These are phyloP conservation scores for Lophiotrema nucula DNA, from an alignment of 495 filamentous ascomycete genomes.

Conservation along the genomic window DNA sequence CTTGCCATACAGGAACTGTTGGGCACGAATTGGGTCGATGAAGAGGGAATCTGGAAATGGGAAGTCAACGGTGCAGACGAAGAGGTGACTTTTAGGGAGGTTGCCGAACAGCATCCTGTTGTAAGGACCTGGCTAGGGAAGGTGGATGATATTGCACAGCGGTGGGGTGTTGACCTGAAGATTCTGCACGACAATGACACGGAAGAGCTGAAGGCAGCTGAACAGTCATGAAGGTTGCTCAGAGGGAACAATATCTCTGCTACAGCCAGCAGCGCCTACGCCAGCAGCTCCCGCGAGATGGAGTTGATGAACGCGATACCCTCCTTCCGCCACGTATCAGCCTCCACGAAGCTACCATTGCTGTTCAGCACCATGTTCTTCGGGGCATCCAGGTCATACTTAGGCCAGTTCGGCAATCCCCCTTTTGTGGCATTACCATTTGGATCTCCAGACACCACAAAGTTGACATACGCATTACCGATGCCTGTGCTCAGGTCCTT, in stretches of 20 bases:
- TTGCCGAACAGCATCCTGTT: conserved; percentile 61
- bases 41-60: conserved; percentile 64
- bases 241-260: too few species aligned
- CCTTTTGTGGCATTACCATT: conserved; percentile 22
- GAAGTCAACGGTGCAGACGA: conserved; percentile 46
- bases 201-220: too few species aligned
- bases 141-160: conserved; percentile 45
- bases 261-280: too few species aligned
- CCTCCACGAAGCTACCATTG: conserved; percentile 43
- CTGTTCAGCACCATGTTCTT: conserved; percentile 48
- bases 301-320: conserved; percentile 47
- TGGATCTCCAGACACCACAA: conserved; percentile 25
- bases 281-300: conserved; percentile 37
- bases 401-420: conserved; percentile 46
- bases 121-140: conserved; percentile 54
- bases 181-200: too few species aligned
- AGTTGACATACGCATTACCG: conserved; percentile 34
- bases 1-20: conserved; percentile 64
- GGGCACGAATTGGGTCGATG: conserved; percentile 56
- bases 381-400: conserved; percentile 44
- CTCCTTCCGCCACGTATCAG: conserved; percentile 44
- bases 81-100: conserved; percentile 49
- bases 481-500: conserved; percentile 30
- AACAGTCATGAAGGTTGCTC: too few species aligned
- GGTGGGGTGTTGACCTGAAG: conserved; percentile 45